Evolutionary conservation across 2,329 filamentous ascomycete genomes (phyloP).

Genomic region (Ceratocystis colombiana): DNA sequence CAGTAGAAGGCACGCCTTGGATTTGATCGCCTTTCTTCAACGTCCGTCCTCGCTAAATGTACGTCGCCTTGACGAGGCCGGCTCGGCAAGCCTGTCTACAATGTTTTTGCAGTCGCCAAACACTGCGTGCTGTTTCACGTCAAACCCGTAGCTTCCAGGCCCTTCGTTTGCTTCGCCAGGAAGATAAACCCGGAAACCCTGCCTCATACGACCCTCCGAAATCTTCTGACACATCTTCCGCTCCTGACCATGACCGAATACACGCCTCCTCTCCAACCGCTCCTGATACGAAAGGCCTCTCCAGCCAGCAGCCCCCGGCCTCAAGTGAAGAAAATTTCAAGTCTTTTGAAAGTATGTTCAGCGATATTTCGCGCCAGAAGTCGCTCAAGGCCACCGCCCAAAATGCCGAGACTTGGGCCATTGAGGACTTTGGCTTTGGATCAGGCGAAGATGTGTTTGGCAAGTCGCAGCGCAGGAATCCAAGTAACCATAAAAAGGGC

Average conservation of each 20-base stretch:
- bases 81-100: constrained; percentile 15
- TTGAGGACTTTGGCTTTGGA: constrained; percentile 24
- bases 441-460: constrained; percentile 12
- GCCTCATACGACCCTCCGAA: neutral
- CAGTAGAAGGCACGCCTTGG: too few species aligned
- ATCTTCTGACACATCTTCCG: neutral
- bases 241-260: neutral
- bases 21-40: neutral
- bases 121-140: neutral
- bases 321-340: neutral
- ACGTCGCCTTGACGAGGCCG: constrained; percentile 17
- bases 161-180: neutral
- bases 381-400: constrained; percentile 10
- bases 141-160: constrained; percentile 10
- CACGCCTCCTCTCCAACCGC: neutral
- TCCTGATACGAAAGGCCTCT: neutral
- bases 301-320: neutral
- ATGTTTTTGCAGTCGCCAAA: neutral
- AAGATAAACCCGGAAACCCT: neutral
- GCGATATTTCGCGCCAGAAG: constrained; percentile 1
- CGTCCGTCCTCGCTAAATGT: constrained; percentile 17
- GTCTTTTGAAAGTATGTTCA: constrained; percentile 20
- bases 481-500: neutral
- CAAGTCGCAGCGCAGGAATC: neutral
- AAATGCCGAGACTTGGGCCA: constrained; percentile 17